Evolutionary conservation across 2,329 filamentous ascomycete species (phyloP).

Genomic region (Elsinoe batatas): DNA sequence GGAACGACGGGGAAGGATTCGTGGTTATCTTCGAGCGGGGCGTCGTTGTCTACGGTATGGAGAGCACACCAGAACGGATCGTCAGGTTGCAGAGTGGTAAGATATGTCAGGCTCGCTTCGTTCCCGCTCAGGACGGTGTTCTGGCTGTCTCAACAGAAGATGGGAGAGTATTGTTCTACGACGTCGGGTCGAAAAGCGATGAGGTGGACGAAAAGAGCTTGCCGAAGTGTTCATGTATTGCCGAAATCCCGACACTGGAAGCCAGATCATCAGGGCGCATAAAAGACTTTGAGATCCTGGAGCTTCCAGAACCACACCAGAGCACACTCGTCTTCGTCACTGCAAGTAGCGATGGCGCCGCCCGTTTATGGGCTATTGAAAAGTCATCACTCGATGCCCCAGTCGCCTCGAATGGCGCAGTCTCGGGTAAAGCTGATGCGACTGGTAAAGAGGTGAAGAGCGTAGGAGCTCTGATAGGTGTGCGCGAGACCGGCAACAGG

Average conservation of each 20-base stretch:
- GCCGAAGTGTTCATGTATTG: conserved; percentile 47
- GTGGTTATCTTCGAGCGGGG: conserved; percentile 83
- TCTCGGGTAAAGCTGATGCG: background rate
- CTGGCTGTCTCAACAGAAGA: conserved; percentile 82
- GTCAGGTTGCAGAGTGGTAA: conserved; percentile 52
- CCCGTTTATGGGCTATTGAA: conserved; percentile 65
- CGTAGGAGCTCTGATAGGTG: conserved; percentile 60
- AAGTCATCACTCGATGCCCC: conserved; percentile 19
- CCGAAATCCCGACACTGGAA: conserved; percentile 66
- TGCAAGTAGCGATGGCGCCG: conserved; percentile 72
- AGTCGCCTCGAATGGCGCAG: background rate
- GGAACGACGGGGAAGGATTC: conserved; percentile 67
- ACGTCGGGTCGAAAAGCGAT: conserved; percentile 29
- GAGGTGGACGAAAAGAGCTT: conserved; percentile 30
- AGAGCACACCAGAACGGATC: conserved; percentile 28
- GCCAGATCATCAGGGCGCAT: conserved; percentile 60
- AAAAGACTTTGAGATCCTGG: conserved; percentile 74
- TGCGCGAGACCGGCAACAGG: conserved; percentile 75
- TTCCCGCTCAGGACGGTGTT: conserved; percentile 47
- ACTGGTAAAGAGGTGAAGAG: conserved; percentile 25
- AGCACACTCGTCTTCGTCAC: conserved; percentile 51
- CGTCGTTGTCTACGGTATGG: conserved; percentile 72
- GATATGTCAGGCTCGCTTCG: conserved; percentile 70
- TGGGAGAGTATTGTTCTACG: conserved; percentile 75
- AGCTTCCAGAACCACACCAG: conserved; percentile 29